Conservation (phyloP, 1,139 yeast genomes). For the Debaryomyces coudertii region DNA sequence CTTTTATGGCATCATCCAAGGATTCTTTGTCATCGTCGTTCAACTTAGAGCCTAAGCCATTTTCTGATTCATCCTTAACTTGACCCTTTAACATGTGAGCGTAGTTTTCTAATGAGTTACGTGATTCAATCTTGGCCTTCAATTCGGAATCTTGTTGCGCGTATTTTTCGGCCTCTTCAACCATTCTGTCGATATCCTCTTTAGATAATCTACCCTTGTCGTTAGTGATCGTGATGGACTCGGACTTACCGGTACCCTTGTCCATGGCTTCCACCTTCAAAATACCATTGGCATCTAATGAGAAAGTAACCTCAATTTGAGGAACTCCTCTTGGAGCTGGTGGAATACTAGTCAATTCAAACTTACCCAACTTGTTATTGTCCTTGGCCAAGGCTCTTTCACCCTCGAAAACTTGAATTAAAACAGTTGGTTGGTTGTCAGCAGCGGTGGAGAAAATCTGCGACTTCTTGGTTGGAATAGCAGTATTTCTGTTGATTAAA, state of each 20-base stretch:
- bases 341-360: conserved; percentile 52
- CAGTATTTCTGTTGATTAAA: conserved; percentile 51
- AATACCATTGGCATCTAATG: conserved; percentile 53
- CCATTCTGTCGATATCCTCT: conserved; percentile 93
- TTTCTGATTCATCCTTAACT: conserved; percentile 62
- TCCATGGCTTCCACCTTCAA: conserved; percentile 51
- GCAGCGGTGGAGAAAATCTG: conserved; percentile 53
- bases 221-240: conserved; percentile 91
- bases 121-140: conserved; percentile 74
- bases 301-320: conserved; percentile 51
- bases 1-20: conserved; percentile 83
- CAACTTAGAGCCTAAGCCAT: conserved; percentile 72
- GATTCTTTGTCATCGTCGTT: conserved; percentile 93
- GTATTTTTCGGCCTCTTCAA: conserved; percentile 88
- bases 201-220: conserved; percentile 96
- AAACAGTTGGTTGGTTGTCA: conserved; percentile 52
- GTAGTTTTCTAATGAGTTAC: conserved; percentile 54
- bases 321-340: conserved; percentile 56
- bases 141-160: conserved; percentile 86
- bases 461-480: conserved; percentile 52
- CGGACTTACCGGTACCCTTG: conserved; percentile 68
- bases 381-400: conserved; percentile 53
- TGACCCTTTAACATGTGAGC: conserved; percentile 54
- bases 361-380: conserved; percentile 49
- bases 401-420: conserved; percentile 52